Conservation (phyloP, 1,284 basidiomycete genomes). For the Fomitopsis palustris region DNA sequence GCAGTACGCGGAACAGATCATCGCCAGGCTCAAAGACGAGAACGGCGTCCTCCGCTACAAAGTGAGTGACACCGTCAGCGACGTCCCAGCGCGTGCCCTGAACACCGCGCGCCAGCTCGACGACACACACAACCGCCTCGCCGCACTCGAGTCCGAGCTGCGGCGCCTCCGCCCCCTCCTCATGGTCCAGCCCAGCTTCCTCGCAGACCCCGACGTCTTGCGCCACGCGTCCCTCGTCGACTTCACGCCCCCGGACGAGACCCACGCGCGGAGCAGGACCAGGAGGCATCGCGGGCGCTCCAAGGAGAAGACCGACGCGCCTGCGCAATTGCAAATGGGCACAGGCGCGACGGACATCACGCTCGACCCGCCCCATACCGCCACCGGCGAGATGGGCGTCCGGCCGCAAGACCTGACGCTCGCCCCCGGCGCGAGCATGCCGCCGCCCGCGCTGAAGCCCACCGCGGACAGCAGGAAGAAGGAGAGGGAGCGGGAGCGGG, state of each 20-base stretch:
- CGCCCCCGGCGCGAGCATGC: not conserved
- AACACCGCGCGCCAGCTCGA: conserved; percentile 34
- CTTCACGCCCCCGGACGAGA: conserved; percentile 6
- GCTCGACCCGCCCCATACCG: not conserved
- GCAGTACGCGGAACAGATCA: conserved; percentile 51
- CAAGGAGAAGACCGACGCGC: not conserved
- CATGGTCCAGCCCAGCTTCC: conserved; percentile 44
- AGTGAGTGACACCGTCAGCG: conserved; percentile 31
- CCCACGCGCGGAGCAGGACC: conserved; percentile 9
- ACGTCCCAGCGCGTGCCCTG: not conserved
- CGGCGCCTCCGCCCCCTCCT: conserved; percentile 52
- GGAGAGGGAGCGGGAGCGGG: not conserved
- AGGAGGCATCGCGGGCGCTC: conserved; percentile 10
- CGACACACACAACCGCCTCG: conserved; percentile 40
- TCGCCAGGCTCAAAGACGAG: conserved; percentile 45
- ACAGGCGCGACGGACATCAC: not conserved
- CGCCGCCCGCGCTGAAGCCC: conserved; percentile 2
- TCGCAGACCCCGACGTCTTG: conserved; percentile 17
- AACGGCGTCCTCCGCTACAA: conserved; percentile 53
- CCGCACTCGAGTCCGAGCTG: conserved; percentile 49
- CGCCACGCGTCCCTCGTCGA: conserved; percentile 9
- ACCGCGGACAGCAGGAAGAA: conserved; percentile 7
- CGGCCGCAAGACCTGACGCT: not conserved
- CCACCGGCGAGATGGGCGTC: not conserved
- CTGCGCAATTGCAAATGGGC: not conserved